A percentile compares a stretch with the other conserved stretches of the same genome.
Conservation (phyloP, 805 yeast species). For the Jamesozyma rosinii region DNA sequence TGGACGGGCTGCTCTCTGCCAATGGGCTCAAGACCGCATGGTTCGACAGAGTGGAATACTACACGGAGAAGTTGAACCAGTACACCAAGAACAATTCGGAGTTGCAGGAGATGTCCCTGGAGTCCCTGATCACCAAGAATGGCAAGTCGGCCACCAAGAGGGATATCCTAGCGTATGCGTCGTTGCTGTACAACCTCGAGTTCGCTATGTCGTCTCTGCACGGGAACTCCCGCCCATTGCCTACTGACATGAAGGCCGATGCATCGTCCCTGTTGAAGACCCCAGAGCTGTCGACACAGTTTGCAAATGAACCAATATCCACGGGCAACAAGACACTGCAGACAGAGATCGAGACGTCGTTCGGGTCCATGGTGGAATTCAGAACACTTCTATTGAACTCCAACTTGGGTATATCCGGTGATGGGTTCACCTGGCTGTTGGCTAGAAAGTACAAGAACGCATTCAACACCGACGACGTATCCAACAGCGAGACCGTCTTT, state of each 20-base stretch:
- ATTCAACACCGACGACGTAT: slow-evolving; percentile 5
- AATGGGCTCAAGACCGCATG: slow-evolving; percentile 44
- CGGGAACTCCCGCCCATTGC: slow-evolving; percentile 11
- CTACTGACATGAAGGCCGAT: slow-evolving; percentile 8
- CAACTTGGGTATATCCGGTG: slow-evolving; percentile 68
- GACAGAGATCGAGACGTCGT: slow-evolving; percentile 31
- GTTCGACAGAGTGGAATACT: slow-evolving; percentile 36
- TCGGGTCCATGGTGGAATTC: slow-evolving; percentile 73
- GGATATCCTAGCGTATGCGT: slow-evolving; percentile 33
- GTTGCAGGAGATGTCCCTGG: slow-evolving; percentile 19
- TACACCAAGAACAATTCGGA: slow-evolving; percentile 15
- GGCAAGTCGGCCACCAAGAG: slow-evolving; percentile 27
- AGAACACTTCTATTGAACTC: slow-evolving; percentile 60
- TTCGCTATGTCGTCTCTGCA: slow-evolving; percentile 32
- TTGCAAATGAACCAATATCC: slow-evolving; percentile 17
- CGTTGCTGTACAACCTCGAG: slow-evolving; percentile 32
- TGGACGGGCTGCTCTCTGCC: slow-evolving; percentile 42
- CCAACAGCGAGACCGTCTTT: slow-evolving; percentile 15
- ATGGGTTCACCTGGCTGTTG: slow-evolving; percentile 85
- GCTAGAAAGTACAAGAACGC: slow-evolving; percentile 35
- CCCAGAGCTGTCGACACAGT: slow-evolving; percentile 31
- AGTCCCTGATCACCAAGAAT: slow-evolving; percentile 21
- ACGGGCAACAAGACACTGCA: slow-evolving; percentile 1
- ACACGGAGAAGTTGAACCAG: slow-evolving; percentile 35
- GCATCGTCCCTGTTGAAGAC: slow-evolving; percentile 32